Conservation (phyloP, 352 stramenopile genomes). For the Pythium plurisporium region DNA sequence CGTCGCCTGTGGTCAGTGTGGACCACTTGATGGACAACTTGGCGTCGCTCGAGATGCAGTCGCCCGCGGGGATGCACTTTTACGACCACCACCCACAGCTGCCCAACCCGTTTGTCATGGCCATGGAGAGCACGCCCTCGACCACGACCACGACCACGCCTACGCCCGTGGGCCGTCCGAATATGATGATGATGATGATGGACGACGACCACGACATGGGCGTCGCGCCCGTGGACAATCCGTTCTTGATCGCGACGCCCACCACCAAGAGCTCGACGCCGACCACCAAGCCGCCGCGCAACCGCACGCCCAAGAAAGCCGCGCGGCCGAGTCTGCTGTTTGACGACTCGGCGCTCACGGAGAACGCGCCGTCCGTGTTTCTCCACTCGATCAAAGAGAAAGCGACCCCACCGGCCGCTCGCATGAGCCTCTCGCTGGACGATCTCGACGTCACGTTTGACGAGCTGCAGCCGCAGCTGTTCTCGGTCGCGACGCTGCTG, state of each 20-base stretch:
- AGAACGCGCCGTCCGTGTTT: constrained; percentile 37
- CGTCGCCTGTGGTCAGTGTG: constrained; percentile 1
- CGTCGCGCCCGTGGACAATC: constrained; percentile 20
- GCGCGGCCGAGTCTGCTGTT: constrained; percentile 57
- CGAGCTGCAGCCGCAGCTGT: constrained; percentile 41
- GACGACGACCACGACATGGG: constrained; percentile 8
- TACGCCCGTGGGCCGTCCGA: neutral
- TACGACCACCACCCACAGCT: constrained; percentile 6
- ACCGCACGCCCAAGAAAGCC: constrained; percentile 15
- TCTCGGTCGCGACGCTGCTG: constrained; percentile 61
- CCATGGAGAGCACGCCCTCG: neutral
- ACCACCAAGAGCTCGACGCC: neutral
- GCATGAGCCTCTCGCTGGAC: constrained; percentile 57
- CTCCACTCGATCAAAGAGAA: constrained; percentile 71
- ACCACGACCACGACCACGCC: neutral
- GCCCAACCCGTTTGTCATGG: constrained; percentile 43
- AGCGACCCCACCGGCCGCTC: constrained; percentile 37
- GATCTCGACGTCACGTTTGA: constrained; percentile 46
- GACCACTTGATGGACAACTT: constrained; percentile 23
- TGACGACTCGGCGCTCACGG: constrained; percentile 44
- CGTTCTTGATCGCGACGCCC: constrained; percentile 26
- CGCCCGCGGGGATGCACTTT: constrained; percentile 18
- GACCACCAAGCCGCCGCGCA: constrained; percentile 10
- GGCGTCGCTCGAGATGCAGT: constrained; percentile 44
- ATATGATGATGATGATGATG: constrained; percentile 23